Conservation (phyloP, 768 basidiomycete genomes). For the Gloeostereum incarnatum region DNA sequence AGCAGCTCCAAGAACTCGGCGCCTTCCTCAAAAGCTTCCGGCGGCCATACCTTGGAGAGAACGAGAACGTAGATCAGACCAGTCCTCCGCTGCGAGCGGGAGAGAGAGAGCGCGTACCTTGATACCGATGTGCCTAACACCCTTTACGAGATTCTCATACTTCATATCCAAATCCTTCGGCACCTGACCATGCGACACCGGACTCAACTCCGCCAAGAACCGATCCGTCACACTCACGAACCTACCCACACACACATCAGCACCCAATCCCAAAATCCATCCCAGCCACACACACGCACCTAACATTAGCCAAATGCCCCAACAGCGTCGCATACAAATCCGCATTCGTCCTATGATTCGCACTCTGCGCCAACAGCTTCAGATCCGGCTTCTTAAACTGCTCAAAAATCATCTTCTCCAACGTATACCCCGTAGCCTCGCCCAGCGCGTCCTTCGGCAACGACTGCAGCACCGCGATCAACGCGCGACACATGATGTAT, state of each 20-base stretch:
- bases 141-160: constrained; percentile 79
- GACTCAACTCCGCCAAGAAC: constrained; percentile 71
- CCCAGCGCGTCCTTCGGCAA: constrained; percentile 72
- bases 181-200: constrained; percentile 66
- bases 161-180: constrained; percentile 74
- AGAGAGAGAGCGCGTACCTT: constrained; percentile 35
- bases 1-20: constrained; percentile 85
- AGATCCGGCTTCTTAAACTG: constrained; percentile 68
- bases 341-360: constrained; percentile 73
- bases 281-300: constrained; percentile 66
- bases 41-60: constrained; percentile 75
- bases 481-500: constrained; percentile 84
- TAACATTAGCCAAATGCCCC: constrained; percentile 71
- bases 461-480: constrained; percentile 67
- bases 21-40: constrained; percentile 87
- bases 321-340: constrained; percentile 80
- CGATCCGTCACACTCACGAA: constrained; percentile 92
- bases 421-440: constrained; percentile 63
- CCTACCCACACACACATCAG: too few relatives aligned
- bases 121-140: constrained; percentile 74
- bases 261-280: constrained; percentile 92
- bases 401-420: constrained; percentile 88
- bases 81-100: background rate
- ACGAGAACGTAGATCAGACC: constrained; percentile 1
- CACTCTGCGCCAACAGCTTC: constrained; percentile 54